Evolutionary conservation across 768 basidiomycete species (phyloP), one percentile per base, ranked within the genome.

Genomic region (Xerocomus spinulosus): DNA sequence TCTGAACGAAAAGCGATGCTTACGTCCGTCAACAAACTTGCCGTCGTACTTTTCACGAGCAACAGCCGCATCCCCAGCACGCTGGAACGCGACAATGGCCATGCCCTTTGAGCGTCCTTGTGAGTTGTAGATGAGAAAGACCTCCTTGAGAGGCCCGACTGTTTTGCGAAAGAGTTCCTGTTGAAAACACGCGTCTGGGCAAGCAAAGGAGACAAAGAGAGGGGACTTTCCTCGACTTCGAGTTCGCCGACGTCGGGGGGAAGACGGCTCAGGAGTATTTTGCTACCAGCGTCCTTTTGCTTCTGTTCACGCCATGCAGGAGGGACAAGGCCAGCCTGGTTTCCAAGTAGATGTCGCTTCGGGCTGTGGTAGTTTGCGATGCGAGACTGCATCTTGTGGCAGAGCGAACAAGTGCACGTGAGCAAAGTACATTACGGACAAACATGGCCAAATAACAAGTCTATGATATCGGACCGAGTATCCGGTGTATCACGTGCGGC

Each of bases 141-240:
- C 73, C 33, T 88, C 85, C 60, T 75, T 81, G 50, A 88, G 62
- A 0, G 86, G 84, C 4, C 87, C 87, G 20, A 90, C 74, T 0
- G 87, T 90, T 64, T 83, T 87, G 52, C 70, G 75, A 64, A 90
- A 88, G 43, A 90, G 70, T 33, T 85, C 82, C 87, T 90, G 56
- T 33, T n/a, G 42, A 25, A 9, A 40, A 14, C 8, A 35, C 40
- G 49, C 39, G 54, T 44, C 53, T 46, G 48, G 53, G 49, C 18
- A 14, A 36, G 36, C 12, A 15, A 12, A 14, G 14, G 14, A 37
- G 9, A 5, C 36, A 4, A 23, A 12, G 7, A 21, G 18, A 41
- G 36, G 20, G 23, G 15, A 58, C 72, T 64, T 59, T 81, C 86
- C 73, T 85, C 80, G 29, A 88, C 76, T 53, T 88, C 86, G 42